Evolutionary conservation across 139 green algal genomes (phyloP), one percentile per base, ranked within the genome.

Genomic region (Chlamydomonas eustigma): DNA sequence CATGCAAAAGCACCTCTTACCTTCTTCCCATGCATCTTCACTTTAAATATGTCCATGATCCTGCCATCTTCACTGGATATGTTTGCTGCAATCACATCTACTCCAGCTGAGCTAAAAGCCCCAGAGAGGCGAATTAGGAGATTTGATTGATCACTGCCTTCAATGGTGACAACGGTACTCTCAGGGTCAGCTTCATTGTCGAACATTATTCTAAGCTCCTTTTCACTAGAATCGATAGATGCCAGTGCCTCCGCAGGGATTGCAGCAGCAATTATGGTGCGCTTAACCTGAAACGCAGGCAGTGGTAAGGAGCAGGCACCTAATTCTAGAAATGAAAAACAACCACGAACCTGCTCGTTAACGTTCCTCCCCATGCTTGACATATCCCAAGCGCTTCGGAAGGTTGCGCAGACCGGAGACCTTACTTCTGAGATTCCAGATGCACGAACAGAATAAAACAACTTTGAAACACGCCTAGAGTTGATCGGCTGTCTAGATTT

Each of bases 41-140:
- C 81, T 0, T 83, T 79, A 82, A 96, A 96, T 3, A 92, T 80
- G 63, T 94, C 91, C 2, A 86, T 39, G 32, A 96, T 83, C 2
- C 73, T 36, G 25, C 89, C 90, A 1, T 87, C 81, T 2, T 82
- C 78, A 12, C 76, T 92, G 6, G 87, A 83, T 76, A 96, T 93
- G 50, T 75, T 85, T 30, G 92, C 92, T 8, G 87, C 90, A 2
- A 88, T 69, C 1, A 97, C 92, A 1, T 79, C 39, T 1, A 96
- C 58, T 28, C 88, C 85, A 64, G 84, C 75, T 51, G 71, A 79
- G 51, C 81, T 89, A 71, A 95, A 89, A 0, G 83, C 82, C 30
- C 85, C 85, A 3, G 86, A 86, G 1, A 95, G 79, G 22, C 68
- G 82, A 73, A 92, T 83, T 22, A 95, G 83, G 39, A 93, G 79